A percentile compares a stretch with the other conserved stretches of the same genome.
These are phyloP conservation scores for Thalia dealbata DNA, from an alignment of 176 grass and related monocot genomes.

Conservation along the genomic window DNA sequence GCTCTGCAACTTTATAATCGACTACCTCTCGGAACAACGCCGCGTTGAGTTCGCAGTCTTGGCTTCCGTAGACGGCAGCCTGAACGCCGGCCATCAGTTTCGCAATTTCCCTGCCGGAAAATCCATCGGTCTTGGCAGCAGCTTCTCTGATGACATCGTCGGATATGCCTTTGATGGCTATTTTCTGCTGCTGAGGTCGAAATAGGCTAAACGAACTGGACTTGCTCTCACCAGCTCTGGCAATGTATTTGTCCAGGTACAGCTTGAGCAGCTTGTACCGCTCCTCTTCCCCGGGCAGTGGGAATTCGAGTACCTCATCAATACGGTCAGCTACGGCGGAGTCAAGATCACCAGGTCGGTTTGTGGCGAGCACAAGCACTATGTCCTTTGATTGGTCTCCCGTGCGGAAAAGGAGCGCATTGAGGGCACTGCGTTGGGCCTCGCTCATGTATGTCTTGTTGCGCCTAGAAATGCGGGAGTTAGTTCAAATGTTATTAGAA, in stretches of 20 bases:
- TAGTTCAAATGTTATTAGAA: neutral
- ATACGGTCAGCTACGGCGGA: constrained; percentile 88
- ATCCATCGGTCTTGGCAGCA: constrained; percentile 71
- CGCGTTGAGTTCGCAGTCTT: constrained; percentile 67
- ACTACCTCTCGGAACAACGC: constrained; percentile 79
- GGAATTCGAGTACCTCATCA: constrained; percentile 91
- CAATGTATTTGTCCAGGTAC: constrained; percentile 91
- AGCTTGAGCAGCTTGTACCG: constrained; percentile 75
- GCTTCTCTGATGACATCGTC: constrained; percentile 78
- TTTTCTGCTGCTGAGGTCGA: constrained; percentile 68
- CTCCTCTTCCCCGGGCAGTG: constrained; percentile 83
- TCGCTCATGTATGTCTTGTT: constrained; percentile 99
- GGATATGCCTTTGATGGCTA: constrained; percentile 68
- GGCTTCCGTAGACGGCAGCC: constrained; percentile 78
- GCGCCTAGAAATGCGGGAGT: constrained; percentile 37
- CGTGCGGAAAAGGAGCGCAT: constrained; percentile 93
- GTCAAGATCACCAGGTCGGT: constrained; percentile 91
- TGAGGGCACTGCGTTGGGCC: constrained; percentile 95
- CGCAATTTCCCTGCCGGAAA: constrained; percentile 89
- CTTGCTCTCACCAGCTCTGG: constrained; percentile 46
- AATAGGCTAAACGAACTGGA: constrained; percentile 49
- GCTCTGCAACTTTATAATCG: constrained; percentile 92
- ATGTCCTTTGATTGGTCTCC: constrained; percentile 95
- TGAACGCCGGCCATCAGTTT: constrained; percentile 86
- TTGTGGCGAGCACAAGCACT: constrained; percentile 90